phyloP scores from a whole-genome alignment of 179 eudicot genomes.

The Monotropa hypopitys region DNA sequence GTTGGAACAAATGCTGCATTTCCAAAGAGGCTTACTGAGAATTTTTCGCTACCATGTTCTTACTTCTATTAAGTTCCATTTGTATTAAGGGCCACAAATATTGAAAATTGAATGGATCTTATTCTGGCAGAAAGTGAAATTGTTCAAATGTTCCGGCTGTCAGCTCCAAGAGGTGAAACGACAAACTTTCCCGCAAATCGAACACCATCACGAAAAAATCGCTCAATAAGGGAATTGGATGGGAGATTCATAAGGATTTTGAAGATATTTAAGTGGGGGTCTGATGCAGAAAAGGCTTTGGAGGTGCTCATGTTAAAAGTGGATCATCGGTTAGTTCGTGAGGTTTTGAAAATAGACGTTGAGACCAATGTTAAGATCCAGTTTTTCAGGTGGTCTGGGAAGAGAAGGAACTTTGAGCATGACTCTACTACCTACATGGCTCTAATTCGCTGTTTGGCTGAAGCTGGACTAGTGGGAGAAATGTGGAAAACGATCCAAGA shows the following conservation, averaged over 20 bases:
- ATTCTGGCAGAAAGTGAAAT: constrained; percentile 56
- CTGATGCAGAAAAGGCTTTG: constrained; percentile 93
- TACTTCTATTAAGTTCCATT: neutral
- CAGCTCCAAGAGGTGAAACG: constrained; percentile 32
- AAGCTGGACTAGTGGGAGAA: constrained; percentile 59
- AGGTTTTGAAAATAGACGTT: constrained; percentile 70
- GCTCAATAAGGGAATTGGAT: constrained; percentile 45
- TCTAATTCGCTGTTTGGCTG: constrained; percentile 56
- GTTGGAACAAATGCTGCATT: neutral
- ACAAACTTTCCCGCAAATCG: constrained; percentile 13
- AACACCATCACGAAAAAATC: constrained; percentile 11
- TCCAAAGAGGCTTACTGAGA: neutral
- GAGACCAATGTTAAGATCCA: constrained; percentile 65
- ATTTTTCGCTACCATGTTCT: neutral
- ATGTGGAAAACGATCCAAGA: constrained; percentile 85
- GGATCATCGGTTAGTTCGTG: constrained; percentile 77
- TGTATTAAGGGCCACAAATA: neutral
- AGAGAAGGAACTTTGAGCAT: constrained; percentile 79
- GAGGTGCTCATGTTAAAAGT: constrained; percentile 81
- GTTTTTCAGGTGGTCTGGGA: constrained; percentile 91
- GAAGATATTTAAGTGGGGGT: constrained; percentile 95
- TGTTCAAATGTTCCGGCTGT: constrained; percentile 66
- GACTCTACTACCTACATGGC: constrained; percentile 69
- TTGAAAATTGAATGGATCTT: neutral
- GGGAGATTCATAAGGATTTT: constrained; percentile 80